Evolutionary conservation across 805 yeast species (phyloP).

Genomic region (Candida xiaguanensis): DNA sequence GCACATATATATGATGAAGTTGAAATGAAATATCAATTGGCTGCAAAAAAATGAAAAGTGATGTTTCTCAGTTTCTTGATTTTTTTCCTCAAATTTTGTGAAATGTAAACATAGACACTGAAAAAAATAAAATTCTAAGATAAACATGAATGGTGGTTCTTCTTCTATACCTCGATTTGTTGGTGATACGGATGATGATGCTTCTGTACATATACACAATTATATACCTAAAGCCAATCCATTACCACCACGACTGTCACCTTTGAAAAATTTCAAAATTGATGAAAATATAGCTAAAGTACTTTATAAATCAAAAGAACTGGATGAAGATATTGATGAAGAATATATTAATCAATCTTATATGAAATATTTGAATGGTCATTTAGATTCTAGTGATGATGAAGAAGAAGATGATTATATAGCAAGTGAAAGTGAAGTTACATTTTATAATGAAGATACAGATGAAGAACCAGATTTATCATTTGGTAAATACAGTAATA

Average conservation of each 20-base stretch:
- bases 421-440: conserved; percentile 4
- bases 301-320: not conserved
- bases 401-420: conserved; percentile 10
- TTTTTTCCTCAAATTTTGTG: not conserved
- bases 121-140: not conserved
- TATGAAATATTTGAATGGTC: conserved; percentile 1
- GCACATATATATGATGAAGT: no score
- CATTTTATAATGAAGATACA: conserved; percentile 4
- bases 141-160: conserved; percentile 15
- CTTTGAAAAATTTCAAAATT: not conserved
- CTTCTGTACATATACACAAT: conserved; percentile 36
- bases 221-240: conserved; percentile 38
- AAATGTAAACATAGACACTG: not conserved
- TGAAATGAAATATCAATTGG: no score
- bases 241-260: conserved; percentile 13
- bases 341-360: conserved; percentile 7
- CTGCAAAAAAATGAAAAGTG: no score
- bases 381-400: conserved; percentile 8
- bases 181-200: conserved; percentile 42
- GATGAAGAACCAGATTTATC: conserved; percentile 5
- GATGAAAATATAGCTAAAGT: conserved; percentile 10
- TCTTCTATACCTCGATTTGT: conserved; percentile 33
- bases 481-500: not conserved
- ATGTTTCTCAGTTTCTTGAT: not conserved
- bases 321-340: conserved; percentile 6